Base-by-base conservation (phyloP, 106 monocot species). In the Acanthochlamys bracteata region DNA sequence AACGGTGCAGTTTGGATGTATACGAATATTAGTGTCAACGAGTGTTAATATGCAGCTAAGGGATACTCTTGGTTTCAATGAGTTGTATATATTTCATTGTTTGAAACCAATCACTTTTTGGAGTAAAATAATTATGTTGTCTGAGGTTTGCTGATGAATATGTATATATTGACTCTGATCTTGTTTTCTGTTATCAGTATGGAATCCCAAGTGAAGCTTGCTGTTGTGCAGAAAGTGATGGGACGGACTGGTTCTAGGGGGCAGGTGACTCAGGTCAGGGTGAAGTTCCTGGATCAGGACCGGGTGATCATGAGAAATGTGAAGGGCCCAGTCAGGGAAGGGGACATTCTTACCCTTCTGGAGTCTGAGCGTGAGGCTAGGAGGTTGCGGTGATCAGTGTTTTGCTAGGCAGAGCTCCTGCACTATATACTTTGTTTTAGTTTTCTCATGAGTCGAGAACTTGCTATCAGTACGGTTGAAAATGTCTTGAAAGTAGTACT, bases 301-400 rank as follows among this genome's bases (percentile, higher is more conserved):
- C 49, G 49, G 49, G 15, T 49, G 12, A 49, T 49, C 49, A 49
- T 49, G 49, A 49, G 49, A 9, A 49, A 49, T 9, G 49, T 49
- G 3, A 49, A 49, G 49, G 49, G 49, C 3, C 49, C 49, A 12
- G 49, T 49, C 15, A 49, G 49, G 49, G 49, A 49, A 49, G 49
- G 49, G 10, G 49, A 49, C 17, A 17, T 49, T 49, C 49, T 49
- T 17, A 49, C 49, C 49, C 49, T 49, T 49, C 49, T 49, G 15
- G 49, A 49, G 49, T 49, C 49, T 49, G 49, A 49, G 49, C 49
- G 49, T 49, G 49, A 49, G 17, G 49, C 49, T 17, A 49, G 49
- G 49, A 49, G 49, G 49, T 9, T 49, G 49, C 49, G 49, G n/a
- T 49, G 49, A 49, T 49, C 49, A 17, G 17, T 1, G 1, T 17